These are phyloP conservation scores for Xeromyces bisporus DNA, from an alignment of 495 filamentous ascomycete species.

Conservation along the genomic window DNA sequence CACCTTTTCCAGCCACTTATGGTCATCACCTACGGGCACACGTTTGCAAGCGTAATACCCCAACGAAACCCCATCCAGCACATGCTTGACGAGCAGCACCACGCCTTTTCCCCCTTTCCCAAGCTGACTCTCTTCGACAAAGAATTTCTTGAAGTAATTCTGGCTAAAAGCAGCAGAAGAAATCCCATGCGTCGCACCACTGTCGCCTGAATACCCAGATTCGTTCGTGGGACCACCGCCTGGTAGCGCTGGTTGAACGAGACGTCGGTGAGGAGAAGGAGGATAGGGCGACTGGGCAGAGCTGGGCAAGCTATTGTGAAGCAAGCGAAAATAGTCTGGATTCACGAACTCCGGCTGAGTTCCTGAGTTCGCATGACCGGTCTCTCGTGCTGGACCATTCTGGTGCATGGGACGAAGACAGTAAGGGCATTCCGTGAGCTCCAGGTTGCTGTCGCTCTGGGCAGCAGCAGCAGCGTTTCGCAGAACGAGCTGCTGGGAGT, in stretches of 20 bases:
- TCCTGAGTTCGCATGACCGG: slow-evolving; percentile 14
- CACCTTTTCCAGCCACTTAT: slow-evolving; percentile 89
- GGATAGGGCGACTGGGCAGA: slow-evolving; percentile 31
- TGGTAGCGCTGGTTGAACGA: slow-evolving; percentile 31
- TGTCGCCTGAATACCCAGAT: slow-evolving; percentile 32
- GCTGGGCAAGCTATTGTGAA: slow-evolving; percentile 43
- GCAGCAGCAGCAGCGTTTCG: slow-evolving; percentile 45
- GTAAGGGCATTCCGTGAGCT: slow-evolving; percentile 62
- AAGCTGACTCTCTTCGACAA: slow-evolving; percentile 69
- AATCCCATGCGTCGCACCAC: slow-evolving; percentile 48
- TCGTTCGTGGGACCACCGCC: slow-evolving; percentile 18
- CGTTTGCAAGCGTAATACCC: slow-evolving; percentile 93
- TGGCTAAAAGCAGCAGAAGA: slow-evolving; percentile 73
- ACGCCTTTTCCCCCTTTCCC: slow-evolving; percentile 89
- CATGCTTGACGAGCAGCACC: slow-evolving; percentile 76
- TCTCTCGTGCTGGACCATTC: slow-evolving; percentile 27
- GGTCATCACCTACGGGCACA: slow-evolving; percentile 88
- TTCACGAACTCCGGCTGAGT: slow-evolving; percentile 56
- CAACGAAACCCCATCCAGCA: slow-evolving; percentile 72
- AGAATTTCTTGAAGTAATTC: slow-evolving; percentile 82
- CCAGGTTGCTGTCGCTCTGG: slow-evolving; percentile 18
- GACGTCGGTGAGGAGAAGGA: slow-evolving; percentile 34
- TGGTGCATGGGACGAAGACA: slow-evolving; percentile 69
- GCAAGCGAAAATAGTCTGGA: slow-evolving; percentile 87
- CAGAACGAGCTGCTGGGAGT: slow-evolving; percentile 70